Evolutionary conservation across 345 rosid species (phyloP).

Genomic region (Salix exigua): DNA sequence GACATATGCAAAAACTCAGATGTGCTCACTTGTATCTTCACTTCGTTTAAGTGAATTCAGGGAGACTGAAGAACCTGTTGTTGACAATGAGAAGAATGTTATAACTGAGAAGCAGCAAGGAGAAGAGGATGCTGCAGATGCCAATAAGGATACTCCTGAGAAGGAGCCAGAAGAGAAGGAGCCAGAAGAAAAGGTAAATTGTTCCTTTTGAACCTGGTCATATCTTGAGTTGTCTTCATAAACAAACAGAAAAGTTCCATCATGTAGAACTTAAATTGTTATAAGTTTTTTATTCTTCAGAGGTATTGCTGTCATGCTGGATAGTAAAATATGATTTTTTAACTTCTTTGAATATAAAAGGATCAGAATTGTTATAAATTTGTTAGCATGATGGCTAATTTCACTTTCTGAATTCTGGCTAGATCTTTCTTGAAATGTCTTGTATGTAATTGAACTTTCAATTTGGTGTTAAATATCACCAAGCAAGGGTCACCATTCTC

Average conservation of each 20-base stretch:
- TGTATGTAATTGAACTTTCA: neutral
- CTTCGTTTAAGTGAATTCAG: slow-evolving; percentile 35
- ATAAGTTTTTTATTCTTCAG: neutral
- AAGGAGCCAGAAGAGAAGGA: slow-evolving; percentile 64
- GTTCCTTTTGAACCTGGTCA: neutral
- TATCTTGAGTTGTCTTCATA: neutral
- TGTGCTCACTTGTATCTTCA: neutral
- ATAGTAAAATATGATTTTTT: neutral
- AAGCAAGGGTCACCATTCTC: neutral
- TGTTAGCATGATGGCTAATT: neutral
- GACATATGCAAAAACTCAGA: neutral
- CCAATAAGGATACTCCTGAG: slow-evolving; percentile 59
- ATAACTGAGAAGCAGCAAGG: slow-evolving; percentile 54
- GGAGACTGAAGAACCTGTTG: slow-evolving; percentile 59
- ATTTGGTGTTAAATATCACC: neutral
- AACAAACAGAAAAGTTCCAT: neutral
- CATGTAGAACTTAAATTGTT: neutral
- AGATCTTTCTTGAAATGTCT: neutral
- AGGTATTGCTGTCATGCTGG: neutral
- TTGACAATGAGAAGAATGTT: slow-evolving; percentile 47
- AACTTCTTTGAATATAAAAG: neutral
- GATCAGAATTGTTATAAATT: neutral
- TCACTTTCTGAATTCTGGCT: neutral
- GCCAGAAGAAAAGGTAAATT: slow-evolving; percentile 76
- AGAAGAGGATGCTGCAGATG: slow-evolving; percentile 62